Percentiles rank a stretch among this genome's conserved stretches.
Conservation (phyloP, 495 filamentous ascomycete genomes). For the Choiromyces venosus region DNA sequence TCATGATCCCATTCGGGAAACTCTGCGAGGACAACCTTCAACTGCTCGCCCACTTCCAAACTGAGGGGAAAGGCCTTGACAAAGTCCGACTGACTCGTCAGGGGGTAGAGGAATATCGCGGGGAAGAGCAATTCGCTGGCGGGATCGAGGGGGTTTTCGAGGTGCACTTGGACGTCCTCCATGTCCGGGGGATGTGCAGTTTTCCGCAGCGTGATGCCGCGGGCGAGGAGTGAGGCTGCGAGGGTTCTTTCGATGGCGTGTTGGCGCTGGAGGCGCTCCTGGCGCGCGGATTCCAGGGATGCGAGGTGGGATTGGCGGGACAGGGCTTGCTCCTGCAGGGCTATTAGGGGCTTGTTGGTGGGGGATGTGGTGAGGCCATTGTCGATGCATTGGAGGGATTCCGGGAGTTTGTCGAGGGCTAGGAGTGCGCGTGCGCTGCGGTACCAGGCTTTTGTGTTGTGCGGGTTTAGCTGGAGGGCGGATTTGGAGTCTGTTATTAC, state of each 20-base stretch:
- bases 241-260: conserved; percentile 57
- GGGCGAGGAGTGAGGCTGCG: conserved; percentile 62
- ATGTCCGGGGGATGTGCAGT: conserved; percentile 73
- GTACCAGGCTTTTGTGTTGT: conserved; percentile 83
- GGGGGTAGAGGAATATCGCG: conserved; percentile 74
- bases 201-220: conserved; percentile 61
- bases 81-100: conserved; percentile 70
- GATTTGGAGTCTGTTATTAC: conserved; percentile 74
- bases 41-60: conserved; percentile 61
- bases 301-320: conserved; percentile 47
- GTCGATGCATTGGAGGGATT: conserved; percentile 69
- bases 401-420: conserved; percentile 62
- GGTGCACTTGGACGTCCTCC: conserved; percentile 64
- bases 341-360: conserved; percentile 44
- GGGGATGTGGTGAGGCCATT: conserved; percentile 66
- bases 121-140: conserved; percentile 68
- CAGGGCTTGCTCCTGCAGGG: conserved; percentile 49
- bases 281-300: conserved; percentile 44
- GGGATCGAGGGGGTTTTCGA: conserved; percentile 67
- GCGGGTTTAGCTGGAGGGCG: conserved; percentile 69
- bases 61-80: conserved; percentile 77
- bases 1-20: conserved; percentile 73
- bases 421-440: conserved; percentile 70
- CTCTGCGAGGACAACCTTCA: conserved; percentile 70
- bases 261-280: conserved; percentile 49